These are phyloP conservation scores for Colletotrichum spaethianum DNA, from an alignment of 2,329 filamentous ascomycete species.

Conservation along the genomic window DNA sequence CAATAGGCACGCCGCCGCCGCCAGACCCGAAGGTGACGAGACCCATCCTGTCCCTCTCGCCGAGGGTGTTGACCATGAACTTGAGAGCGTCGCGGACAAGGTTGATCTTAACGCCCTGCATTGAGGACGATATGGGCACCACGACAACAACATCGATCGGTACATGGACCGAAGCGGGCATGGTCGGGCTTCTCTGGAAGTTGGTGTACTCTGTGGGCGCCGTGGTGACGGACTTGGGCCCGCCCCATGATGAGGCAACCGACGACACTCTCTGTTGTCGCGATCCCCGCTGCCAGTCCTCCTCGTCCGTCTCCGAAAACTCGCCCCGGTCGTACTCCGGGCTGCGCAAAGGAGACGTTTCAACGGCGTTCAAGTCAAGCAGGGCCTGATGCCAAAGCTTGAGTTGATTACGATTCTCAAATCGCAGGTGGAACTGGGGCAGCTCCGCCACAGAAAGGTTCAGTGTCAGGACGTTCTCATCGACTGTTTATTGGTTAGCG, in stretches of 20 bases:
- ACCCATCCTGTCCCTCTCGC: conserved; percentile 96
- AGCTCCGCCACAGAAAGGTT: conserved; percentile 93
- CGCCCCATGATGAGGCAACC: conserved; percentile 85
- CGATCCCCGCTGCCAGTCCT: conserved; percentile 80
- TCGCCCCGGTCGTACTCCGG: conserved; percentile 85
- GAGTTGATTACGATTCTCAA: conserved; percentile 85
- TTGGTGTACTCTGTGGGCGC: conserved; percentile 93
- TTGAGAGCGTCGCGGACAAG: conserved; percentile 91
- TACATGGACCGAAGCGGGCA: conserved; percentile 78
- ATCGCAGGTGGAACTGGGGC: conserved; percentile 93
- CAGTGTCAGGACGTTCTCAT: conserved; percentile 89
- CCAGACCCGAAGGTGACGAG: conserved; percentile 97
- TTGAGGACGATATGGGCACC: conserved; percentile 96
- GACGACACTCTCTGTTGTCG: conserved; percentile 83
- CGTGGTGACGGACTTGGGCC: conserved; percentile 85
- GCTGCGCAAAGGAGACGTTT: conserved; percentile 74
- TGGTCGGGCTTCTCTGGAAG: conserved; percentile 67
- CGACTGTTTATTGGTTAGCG: conserved; percentile 59
- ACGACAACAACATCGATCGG: conserved; percentile 97
- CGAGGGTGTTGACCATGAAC: conserved; percentile 91
- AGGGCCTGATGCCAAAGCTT: conserved; percentile 93
- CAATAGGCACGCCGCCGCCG: conserved; percentile 91
- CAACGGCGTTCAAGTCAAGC: conserved; percentile 83
- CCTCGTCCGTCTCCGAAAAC: conserved; percentile 87
- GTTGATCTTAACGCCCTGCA: conserved; percentile 99